Evolutionary conservation across 208 protist genomes (phyloP), one percentile per base, ranked within the genome.

Genomic region (Angomonas deanei): DNA sequence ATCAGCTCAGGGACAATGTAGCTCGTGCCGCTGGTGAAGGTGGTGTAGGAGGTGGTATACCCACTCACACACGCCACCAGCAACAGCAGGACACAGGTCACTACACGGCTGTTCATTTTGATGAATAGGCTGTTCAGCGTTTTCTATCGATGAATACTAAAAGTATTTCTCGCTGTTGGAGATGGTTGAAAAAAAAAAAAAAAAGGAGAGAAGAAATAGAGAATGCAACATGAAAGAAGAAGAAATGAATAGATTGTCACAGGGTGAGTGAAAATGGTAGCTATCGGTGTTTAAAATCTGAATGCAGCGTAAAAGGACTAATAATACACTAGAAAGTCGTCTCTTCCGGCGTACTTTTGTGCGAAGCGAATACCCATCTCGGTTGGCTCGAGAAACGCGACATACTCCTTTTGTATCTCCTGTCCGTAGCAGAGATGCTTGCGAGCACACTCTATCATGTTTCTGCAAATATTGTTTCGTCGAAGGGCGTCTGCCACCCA

Each of bases 381-480:
- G 0, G 84, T 91, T 1, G 84, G 84, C 50, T 91, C 81, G 15
- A 71, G 74, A 34, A 91, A 91, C 1, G 84, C 84, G 11, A 91
- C 84, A 34, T 80, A 59, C 21, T 62, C 65, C 0, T 28, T 8
- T 0, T 70, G 61, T 10, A 91, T 64, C 6, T 64, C 66, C 39
- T 76, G 77, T 1, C 84, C 84, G 48, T 88, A 91, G 50, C 69
- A 86, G 1, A 91, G 56, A 10, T 50, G 59, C 21, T 38, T 54
- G 0, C 80, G 72, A 2, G 78, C 70, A 0, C 30, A 24, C 21
- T 91, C 78, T 1, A 82, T 30, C 61, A 91, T 56, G 6, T 26
- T 26, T 11, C 30, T 76, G 11, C 76, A 75, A 0, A 88, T 39
- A 15, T 78, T 74, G 28, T 61, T 26, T 2, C 76, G 46, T 0